Evolutionary conservation across 2,329 filamentous ascomycete genomes (phyloP).

Genomic region (Diaporthe vexans): DNA sequence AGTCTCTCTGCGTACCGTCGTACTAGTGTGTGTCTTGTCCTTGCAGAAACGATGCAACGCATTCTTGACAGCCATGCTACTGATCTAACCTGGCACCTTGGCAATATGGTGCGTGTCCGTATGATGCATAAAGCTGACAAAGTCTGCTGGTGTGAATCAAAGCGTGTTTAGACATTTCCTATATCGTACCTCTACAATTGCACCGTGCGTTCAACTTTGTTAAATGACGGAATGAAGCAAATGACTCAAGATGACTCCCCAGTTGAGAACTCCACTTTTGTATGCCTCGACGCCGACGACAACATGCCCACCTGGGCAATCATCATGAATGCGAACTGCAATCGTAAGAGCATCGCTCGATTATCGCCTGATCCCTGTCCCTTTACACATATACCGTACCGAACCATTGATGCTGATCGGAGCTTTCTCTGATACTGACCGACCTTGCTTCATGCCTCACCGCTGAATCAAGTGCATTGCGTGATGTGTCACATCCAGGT

Average conservation of each 20-base stretch:
- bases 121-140: not conserved
- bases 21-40: too few species aligned
- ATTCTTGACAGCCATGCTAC: too few species aligned
- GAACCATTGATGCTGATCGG: not conserved
- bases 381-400: not conserved
- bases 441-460: not conserved
- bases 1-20: not conserved
- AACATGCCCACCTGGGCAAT: not conserved
- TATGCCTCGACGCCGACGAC: constrained; percentile 1
- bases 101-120: too few species aligned
- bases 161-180: not conserved
- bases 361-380: not conserved
- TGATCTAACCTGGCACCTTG: too few species aligned
- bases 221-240: not conserved
- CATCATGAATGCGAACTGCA: not conserved
- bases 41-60: too few species aligned
- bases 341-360: constrained; percentile 28
- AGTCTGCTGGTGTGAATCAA: not conserved
- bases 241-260: constrained; percentile 25
- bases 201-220: not conserved
- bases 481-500: not conserved
- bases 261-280: constrained; percentile 6
- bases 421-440: not conserved
- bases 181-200: not conserved
- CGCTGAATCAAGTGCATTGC: not conserved